Base-by-base conservation (phyloP, 768 basidiomycete genomes). In the Filobasidium wieringae region DNA sequence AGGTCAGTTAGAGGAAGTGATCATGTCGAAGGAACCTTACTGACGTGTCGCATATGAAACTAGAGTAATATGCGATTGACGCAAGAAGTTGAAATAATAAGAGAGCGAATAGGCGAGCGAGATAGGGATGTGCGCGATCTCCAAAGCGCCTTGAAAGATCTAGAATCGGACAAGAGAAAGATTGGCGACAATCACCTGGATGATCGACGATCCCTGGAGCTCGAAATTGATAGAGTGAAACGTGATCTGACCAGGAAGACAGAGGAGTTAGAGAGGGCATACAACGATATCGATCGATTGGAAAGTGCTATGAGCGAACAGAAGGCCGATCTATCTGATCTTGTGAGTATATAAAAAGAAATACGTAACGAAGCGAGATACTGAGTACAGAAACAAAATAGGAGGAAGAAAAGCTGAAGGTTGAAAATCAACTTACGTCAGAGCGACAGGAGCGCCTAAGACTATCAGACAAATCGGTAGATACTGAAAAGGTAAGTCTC, bases 371-470 rank as follows among this genome's bases (percentile, higher is more conserved):
- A 3, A 7, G 19, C 39, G 22, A 19, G 14, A 11, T 32, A 17
- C 0, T 11, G 1, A 37, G 57, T 61, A 36, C 14, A 7, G 32
- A 11, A 17, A 26, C 41, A 32, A 11, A 2, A 29, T 61, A 78
- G 77, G 81, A 88, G 63, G 79, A 82, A 1, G 87, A 88, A 71
- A 86, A 86, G 59, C 79, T 87, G 33, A 90, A 92, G 59, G 77
- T 96, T 22, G 80, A 85, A 3, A 79, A 79, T 1, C 85, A 88
- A 68, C 77, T 95, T 1, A 84, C 89, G 0, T 78, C 84, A 9
- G 88, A 91, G 72, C 87, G 87, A 0, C 93, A 96, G 71, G 84
- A 88, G 14, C 77, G 87, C 55, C 76, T 97, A 53, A 87, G 91
- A 64, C 71, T 90, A 4, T 80, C 85, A 1, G 93, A 96, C 75